A percentile compares a stretch with the other conserved stretches of the same genome.
These are phyloP conservation scores for Beauveria asiatica DNA, from an alignment of 2,329 filamentous ascomycete genomes.

Conservation along the genomic window DNA sequence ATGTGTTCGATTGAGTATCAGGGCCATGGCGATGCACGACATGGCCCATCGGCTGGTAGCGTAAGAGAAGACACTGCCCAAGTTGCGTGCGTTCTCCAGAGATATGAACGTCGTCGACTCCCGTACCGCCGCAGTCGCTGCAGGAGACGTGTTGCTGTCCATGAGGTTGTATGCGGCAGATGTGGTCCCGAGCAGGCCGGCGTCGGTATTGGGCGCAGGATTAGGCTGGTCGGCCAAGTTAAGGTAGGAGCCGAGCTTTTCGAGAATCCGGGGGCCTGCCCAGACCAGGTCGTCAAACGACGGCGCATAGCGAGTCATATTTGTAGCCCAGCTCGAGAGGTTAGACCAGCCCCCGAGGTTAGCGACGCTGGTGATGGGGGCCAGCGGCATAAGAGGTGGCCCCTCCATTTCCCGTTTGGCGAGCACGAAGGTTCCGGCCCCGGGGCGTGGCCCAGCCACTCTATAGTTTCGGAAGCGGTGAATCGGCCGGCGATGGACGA, in stretches of 20 bases:
- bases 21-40: conserved; percentile 74
- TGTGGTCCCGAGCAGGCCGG: conserved; percentile 14
- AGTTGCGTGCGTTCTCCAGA: conserved; percentile 54
- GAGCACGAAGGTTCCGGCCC: background rate
- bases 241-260: conserved; percentile 57
- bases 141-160: conserved; percentile 13
- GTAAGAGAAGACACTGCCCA: conserved; percentile 85
- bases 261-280: conserved; percentile 62
- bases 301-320: conserved; percentile 52
- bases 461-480: background rate
- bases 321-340: conserved; percentile 48
- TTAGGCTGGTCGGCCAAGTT: conserved; percentile 52
- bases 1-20: conserved; percentile 82
- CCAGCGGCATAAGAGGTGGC: background rate
- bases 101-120: conserved; percentile 36
- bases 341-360: conserved; percentile 38
- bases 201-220: conserved; percentile 35
- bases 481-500: background rate
- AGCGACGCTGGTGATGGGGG: background rate
- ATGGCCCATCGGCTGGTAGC: conserved; percentile 88
- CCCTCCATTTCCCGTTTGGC: conserved; percentile 3
- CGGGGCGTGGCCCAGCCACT: conserved; percentile 2
- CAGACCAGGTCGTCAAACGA: conserved; percentile 60
- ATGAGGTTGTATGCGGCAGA: conserved; percentile 23
- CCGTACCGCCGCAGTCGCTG: background rate